phyloP scores from a whole-genome alignment of 495 filamentous ascomycete genomes.

The Xylona heveae region DNA sequence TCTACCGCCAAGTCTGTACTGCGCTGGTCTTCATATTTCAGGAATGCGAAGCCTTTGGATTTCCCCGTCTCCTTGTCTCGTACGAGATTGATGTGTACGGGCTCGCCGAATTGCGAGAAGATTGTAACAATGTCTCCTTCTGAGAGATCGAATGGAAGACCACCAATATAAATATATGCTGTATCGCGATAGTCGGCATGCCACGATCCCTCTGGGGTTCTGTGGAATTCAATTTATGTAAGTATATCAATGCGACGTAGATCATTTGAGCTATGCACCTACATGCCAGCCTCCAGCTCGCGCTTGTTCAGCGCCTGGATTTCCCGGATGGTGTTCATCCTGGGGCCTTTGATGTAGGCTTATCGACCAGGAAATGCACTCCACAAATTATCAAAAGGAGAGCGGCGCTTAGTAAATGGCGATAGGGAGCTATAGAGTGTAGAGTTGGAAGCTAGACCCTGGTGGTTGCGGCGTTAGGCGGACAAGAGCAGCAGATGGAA shows the following conservation, averaged over 20 bases:
- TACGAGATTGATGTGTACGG: slow-evolving; percentile 69
- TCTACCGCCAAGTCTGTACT: slow-evolving; percentile 91
- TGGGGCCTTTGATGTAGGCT: too few species aligned
- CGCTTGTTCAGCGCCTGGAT: slow-evolving; percentile 87
- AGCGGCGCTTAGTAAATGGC: too few species aligned
- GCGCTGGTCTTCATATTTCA: slow-evolving; percentile 97
- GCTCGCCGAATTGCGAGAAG: slow-evolving; percentile 94
- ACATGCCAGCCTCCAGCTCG: slow-evolving; percentile 78
- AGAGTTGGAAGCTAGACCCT: too few species aligned
- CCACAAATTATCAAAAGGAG: too few species aligned
- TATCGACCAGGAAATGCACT: too few species aligned
- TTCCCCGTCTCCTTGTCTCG: slow-evolving; percentile 94
- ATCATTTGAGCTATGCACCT: slow-evolving; percentile 10
- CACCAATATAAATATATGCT: slow-evolving; percentile 89
- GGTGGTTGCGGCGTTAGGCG: too few species aligned
- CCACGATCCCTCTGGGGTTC: slow-evolving; percentile 75
- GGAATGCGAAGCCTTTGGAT: slow-evolving; percentile 77
- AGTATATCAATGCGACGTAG: slow-evolving; percentile 1
- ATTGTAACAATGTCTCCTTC: slow-evolving; percentile 94
- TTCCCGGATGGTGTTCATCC: slow-evolving; percentile 82
- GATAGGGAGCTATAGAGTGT: too few species aligned
- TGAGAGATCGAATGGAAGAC: slow-evolving; percentile 78
- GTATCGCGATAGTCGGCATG: slow-evolving; percentile 95
- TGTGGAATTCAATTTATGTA: slow-evolving; percentile 11
- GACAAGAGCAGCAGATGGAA: too few species aligned